These are phyloP conservation scores for Pythium folliculosum DNA, from an alignment of 352 stramenopile species.

Conservation along the genomic window DNA sequence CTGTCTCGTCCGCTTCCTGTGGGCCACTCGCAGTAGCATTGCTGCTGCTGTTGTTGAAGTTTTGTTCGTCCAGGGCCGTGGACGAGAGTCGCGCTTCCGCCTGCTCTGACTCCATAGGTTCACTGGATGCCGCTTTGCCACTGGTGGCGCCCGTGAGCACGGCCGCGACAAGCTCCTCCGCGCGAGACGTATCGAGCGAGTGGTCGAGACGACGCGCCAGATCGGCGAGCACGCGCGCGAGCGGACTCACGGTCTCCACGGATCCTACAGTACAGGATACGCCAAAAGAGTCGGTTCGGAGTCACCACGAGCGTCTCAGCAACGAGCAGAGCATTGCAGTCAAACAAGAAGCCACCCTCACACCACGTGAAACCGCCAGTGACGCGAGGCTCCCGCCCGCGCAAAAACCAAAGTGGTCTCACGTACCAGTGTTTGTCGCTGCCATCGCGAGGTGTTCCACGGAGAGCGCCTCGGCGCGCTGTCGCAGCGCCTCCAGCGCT, in stretches of 20 bases:
- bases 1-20: not conserved
- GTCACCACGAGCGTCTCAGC: not conserved
- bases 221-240: constrained; percentile 2
- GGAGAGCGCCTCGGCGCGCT: not conserved
- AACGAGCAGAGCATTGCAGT: not conserved
- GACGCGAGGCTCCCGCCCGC: too few relatives aligned
- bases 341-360: too few relatives aligned
- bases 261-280: not conserved
- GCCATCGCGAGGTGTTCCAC: too few relatives aligned
- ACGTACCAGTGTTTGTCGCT: too few relatives aligned
- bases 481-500: not conserved
- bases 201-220: constrained; percentile 12
- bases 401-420: too few relatives aligned
- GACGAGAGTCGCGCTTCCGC: too few relatives aligned
- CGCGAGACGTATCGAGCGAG: not conserved
- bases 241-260: not conserved
- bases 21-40: not conserved
- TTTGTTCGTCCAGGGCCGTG: not conserved
- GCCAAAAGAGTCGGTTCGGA: not conserved
- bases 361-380: too few relatives aligned
- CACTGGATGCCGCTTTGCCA: too few relatives aligned
- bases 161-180: constrained; percentile 11
- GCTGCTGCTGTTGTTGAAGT: not conserved
- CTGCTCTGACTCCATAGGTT: too few relatives aligned
- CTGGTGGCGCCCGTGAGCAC: not conserved